phyloP scores from a whole-genome alignment of 2,329 filamentous ascomycete genomes.

The Hirsutella minnesotensis region DNA sequence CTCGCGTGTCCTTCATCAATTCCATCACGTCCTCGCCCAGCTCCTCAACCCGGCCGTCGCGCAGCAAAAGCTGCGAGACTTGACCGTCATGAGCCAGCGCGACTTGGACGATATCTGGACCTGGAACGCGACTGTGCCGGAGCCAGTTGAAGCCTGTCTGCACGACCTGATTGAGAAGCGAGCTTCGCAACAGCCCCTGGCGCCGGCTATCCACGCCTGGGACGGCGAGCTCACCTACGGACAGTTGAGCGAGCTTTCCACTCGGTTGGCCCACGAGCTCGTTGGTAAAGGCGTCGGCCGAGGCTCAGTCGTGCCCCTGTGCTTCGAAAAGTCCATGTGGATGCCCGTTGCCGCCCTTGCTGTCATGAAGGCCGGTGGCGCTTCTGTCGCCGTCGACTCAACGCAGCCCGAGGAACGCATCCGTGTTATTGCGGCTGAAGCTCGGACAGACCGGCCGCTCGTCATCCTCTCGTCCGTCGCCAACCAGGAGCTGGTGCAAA shows the following conservation, averaged over 20 bases:
- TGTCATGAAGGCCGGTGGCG: slow-evolving; percentile 8
- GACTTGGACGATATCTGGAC: slow-evolving; percentile 5
- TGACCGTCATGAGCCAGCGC: slow-evolving; percentile 3
- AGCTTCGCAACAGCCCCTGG: slow-evolving; percentile 8
- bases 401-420: slow-evolving; percentile 6
- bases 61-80: background rate
- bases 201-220: slow-evolving; percentile 26
- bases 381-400: slow-evolving; percentile 6
- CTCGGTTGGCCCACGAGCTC: slow-evolving; percentile 5
- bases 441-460: background rate
- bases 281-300: slow-evolving; percentile 8
- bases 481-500: slow-evolving; percentile 2
- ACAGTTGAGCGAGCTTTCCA: slow-evolving; percentile 13
- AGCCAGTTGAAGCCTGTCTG: background rate
- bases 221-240: slow-evolving; percentile 28
- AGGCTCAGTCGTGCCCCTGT: background rate
- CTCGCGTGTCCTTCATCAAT: slow-evolving; percentile 4
- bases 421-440: slow-evolving; percentile 6
- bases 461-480: slow-evolving; percentile 7
- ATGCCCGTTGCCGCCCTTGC: slow-evolving; percentile 7
- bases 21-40: slow-evolving; percentile 5
- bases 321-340: slow-evolving; percentile 6
- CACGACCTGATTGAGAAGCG: background rate
- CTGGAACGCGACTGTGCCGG: background rate
- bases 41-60: background rate